Base-by-base conservation (phyloP, 495 filamentous ascomycete genomes). In the Aspergillus steynii region DNA sequence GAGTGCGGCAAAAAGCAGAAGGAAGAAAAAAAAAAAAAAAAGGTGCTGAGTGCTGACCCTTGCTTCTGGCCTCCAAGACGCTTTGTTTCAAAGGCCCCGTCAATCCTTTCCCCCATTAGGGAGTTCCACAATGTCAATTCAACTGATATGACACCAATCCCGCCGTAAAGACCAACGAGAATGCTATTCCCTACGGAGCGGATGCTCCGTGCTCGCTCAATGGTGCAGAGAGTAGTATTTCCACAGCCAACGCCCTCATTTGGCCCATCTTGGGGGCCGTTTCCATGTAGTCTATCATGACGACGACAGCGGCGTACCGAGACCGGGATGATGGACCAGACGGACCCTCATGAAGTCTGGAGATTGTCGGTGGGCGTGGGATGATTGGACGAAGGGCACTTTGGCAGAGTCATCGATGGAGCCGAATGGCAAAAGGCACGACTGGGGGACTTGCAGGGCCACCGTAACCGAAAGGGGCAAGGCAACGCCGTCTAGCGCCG, bases 281-380 rank as follows among this genome's bases (percentile, higher is more conserved):
- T 54, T 37, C 52, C 27, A 54, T 54, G 37, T 34, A 54, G 52
- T 54, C 52, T 37, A 37, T 37, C 37, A 42, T 42, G 37, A 42
- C 37, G 37, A 42, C 52, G 31, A 37, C 31, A n/a, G 31, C 37
- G 27, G 29, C 52, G 31, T 54, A 54, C 29, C 12, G 52, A 54
- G 31, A 54, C 52, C 7, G 26, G 28, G 31, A 54, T 20, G 31
- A 34, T 54, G 52, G 52, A 31, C 31, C 25, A 54, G 52, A n/a
- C 31, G 52, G 37, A 37, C 37, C 52, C 37, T 37, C 52, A 37
- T 54, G 37, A 12, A 20, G 52, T 54, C 52, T 54, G 15, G 52
- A 54, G 52, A 54, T 54, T 12, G 37, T 42, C 37, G 37, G 37
- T 42, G 37, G 52, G 31, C 29, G 8, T 42, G 31, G 29, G n/a